Conservation (phyloP, 1,284 basidiomycete species). For the Phlebopus sp. region DNA sequence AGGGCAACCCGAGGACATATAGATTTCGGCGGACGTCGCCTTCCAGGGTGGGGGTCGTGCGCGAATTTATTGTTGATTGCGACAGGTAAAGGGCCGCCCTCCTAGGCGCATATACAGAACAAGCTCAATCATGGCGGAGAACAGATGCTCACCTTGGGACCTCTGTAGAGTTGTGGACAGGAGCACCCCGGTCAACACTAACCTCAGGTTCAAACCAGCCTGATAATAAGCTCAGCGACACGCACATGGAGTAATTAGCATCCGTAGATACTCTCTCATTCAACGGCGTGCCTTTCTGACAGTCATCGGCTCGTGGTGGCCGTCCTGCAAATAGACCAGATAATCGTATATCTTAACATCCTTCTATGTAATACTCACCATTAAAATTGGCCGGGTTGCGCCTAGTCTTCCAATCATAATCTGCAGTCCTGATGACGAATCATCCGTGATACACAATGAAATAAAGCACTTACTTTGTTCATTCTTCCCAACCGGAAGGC, state of each 20-base stretch:
- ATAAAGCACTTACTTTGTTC: slow-evolving; percentile 14
- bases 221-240: not conserved
- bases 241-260: slow-evolving; percentile 13
- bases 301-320: slow-evolving; percentile 12
- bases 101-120: slow-evolving; percentile 22
- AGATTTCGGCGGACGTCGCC: slow-evolving; percentile 67
- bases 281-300: slow-evolving; percentile 1
- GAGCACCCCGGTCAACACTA: slow-evolving; percentile 1
- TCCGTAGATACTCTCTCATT: not conserved
- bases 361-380: slow-evolving; percentile 14
- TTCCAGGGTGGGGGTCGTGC: slow-evolving; percentile 24
- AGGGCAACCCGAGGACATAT: slow-evolving; percentile 76
- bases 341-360: slow-evolving; percentile 5
- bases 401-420: slow-evolving; percentile 7
- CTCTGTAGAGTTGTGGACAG: not conserved
- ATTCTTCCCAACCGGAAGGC: slow-evolving; percentile 2
- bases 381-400: not conserved
- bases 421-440: not conserved
- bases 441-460: not conserved
- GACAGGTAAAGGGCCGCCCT: slow-evolving; percentile 35
- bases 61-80: slow-evolving; percentile 12
- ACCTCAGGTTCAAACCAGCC: too few species aligned
- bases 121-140: not conserved
- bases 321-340: slow-evolving; percentile 10
- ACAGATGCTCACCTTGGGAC: slow-evolving; percentile 12